Base-by-base conservation (phyloP, 208 protist species). In the Leishmania gerbilli region DNA sequence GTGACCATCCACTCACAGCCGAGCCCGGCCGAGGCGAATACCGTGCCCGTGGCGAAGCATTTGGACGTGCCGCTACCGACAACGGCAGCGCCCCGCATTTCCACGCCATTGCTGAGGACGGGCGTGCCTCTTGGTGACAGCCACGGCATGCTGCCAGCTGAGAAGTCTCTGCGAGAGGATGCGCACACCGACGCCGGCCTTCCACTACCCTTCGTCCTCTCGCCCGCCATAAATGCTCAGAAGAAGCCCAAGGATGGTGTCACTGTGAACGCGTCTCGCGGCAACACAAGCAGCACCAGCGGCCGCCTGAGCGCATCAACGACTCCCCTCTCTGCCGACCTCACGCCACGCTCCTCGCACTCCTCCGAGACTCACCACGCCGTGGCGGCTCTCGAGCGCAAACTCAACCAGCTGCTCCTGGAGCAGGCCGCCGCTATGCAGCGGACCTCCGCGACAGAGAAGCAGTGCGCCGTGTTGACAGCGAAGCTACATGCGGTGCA, bases 371-470 rank as follows among this genome's bases (percentile, higher is more conserved):
- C 83, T 19, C 78, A 93, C 74, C 83, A 82, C 17, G 69, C 87
- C 40, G 84, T 95, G 34, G 87, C 86, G 55, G 77, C 64, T 27
- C 84, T 95, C 31, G 90, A 95, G 86, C 80, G 87, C 45, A 89
- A 89, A 65, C 83, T 97, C 34, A 97, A 92, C 78, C 71, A 85
- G 60, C 87, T 97, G 65, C 81, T 95, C 40, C 58, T 77, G 11
- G 74, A 93, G 75, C 90, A 97, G 75, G 89, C 88, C 0, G 86
- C 79, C n/a, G 89, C 89, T 34, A 88, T 89, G 84, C 81, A 90
- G 80, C 82, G 81, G 17, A 85, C 80, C 31, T 74, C 83, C n/a
- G 86, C 83, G 17, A 87, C 85, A 27, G 89, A 93, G 79, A 84
- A 80, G 56, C 84, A 85, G 45, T 95, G 88, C 65, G 83, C 81